Conservation (phyloP, 495 filamentous ascomycete species). For the Glutinoglossum americanum region DNA sequence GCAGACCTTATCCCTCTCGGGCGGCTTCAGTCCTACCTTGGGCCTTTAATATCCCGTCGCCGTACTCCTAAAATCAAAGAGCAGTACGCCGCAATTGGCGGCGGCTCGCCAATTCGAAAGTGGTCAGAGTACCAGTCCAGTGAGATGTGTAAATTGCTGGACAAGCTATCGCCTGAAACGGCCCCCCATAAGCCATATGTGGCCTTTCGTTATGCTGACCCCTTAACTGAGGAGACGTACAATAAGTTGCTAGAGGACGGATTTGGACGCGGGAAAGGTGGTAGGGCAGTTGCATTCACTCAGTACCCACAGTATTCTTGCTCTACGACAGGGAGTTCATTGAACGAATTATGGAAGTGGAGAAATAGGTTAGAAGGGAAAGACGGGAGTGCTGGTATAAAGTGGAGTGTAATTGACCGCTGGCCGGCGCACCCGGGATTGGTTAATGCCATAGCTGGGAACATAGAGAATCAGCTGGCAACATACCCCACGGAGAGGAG, state of each 20-base stretch:
- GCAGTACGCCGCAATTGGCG: slow-evolving; percentile 89
- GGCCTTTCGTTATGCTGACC: slow-evolving; percentile 90
- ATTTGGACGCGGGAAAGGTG: slow-evolving; percentile 66
- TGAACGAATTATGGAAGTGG: slow-evolving; percentile 98
- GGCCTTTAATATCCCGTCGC: slow-evolving; percentile 62
- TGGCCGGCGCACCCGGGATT: slow-evolving; percentile 86
- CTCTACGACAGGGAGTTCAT: slow-evolving; percentile 83
- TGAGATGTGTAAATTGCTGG: slow-evolving; percentile 92
- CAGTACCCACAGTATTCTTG: slow-evolving; percentile 99
- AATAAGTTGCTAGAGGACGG: slow-evolving; percentile 61
- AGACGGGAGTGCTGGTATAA: slow-evolving; percentile 42
- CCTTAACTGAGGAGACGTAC: slow-evolving; percentile 89
- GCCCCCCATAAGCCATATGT: slow-evolving; percentile 97
- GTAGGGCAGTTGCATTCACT: slow-evolving; percentile 87
- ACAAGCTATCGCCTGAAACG: slow-evolving; percentile 71
- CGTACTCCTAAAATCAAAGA: slow-evolving; percentile 89
- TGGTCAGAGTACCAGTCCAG: slow-evolving; percentile 88
- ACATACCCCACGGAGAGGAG: slow-evolving; percentile 65
- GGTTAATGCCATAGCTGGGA: slow-evolving; percentile 75
- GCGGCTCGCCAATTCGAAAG: slow-evolving; percentile 88
- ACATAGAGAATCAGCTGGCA: slow-evolving; percentile 62
- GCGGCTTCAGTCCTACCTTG: slow-evolving; percentile 74
- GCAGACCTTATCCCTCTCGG: slow-evolving; percentile 92
- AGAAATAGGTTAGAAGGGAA: slow-evolving; percentile 70
- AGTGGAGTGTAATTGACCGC: slow-evolving; percentile 95